Conservation (phyloP, 805 yeast species). For the Candida krabiensis region DNA sequence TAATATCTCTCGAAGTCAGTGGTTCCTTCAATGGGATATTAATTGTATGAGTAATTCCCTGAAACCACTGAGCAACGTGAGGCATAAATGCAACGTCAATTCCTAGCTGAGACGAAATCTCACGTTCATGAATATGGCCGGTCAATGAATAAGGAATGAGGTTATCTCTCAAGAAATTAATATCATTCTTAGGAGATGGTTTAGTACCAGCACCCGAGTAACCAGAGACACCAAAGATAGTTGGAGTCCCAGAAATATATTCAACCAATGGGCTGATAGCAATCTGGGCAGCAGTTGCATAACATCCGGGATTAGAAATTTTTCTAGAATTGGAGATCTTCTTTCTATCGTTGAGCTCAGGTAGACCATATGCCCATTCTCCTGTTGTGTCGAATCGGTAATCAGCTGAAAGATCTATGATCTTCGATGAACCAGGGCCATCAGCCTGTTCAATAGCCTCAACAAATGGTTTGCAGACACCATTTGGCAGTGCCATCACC, state of each 20-base stretch:
- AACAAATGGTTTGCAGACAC: slow-evolving; percentile 89
- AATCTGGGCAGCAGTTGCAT: slow-evolving; percentile 97
- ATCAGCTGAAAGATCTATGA: slow-evolving; percentile 93
- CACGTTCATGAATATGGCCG: slow-evolving; percentile 95
- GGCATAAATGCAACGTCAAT: slow-evolving; percentile 85
- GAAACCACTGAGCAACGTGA: slow-evolving; percentile 99
- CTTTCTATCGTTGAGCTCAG: slow-evolving; percentile 78
- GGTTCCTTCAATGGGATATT: slow-evolving; percentile 79
- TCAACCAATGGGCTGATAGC: slow-evolving; percentile 86
- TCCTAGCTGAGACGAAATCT: slow-evolving; percentile 80
- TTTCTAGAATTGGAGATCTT: slow-evolving; percentile 69
- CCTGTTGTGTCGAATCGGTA: slow-evolving; percentile 88
- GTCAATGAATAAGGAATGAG: slow-evolving; percentile 94
- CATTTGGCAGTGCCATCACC: slow-evolving; percentile 99
- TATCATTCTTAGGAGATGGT: slow-evolving; percentile 94
- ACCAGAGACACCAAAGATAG: slow-evolving; percentile 94
- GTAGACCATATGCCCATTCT: slow-evolving; percentile 93
- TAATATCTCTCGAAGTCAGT: slow-evolving; percentile 76
- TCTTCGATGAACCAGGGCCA: slow-evolving; percentile 63
- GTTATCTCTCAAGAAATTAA: slow-evolving; percentile 71
- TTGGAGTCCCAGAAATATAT: slow-evolving; percentile 68
- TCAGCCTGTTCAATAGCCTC: slow-evolving; percentile 70
- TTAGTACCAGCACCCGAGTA: slow-evolving; percentile 99
- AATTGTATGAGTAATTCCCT: slow-evolving; percentile 92
- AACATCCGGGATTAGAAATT: slow-evolving; percentile 97